Base-by-base conservation (phyloP, 2,329 filamentous ascomycete species). In the Alternaria sp. region DNA sequence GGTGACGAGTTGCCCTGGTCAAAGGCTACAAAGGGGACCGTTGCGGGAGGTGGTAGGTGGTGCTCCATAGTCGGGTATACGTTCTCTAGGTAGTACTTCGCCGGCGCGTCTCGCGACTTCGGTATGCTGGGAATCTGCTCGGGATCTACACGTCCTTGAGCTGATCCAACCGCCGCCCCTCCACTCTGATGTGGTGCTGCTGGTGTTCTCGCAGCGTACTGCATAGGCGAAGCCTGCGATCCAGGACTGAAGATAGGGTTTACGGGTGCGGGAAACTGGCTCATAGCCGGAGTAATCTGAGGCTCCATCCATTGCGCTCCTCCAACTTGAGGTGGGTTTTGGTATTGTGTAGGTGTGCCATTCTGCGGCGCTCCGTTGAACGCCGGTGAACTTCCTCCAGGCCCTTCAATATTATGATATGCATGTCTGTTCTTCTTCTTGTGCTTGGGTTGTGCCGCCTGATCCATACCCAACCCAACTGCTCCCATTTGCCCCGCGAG, bases 1-100 rank as follows among this genome's bases (percentile, higher is more conserved):
- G 96, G 96, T 14, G 96, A 97, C 6, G 96, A 91, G 79, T 97
- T 99, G 73, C 96, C 96, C 80, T 99, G 96, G 74, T 99, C 96
- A 73, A 90, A 92, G n/a, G 94, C 92, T 41, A 97, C 91, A 75
- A 96, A 98, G 3, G 96, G 94, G 21, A 96, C 87, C 6, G 92
- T 89, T 14, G 94, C 92, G 3, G 96, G 94, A 50, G 96, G 96
- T 11, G 96, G 94, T 3, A 97, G 86, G 77, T 97, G 94, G 63
- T 92, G 92, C 82, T 98, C 95, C 83, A 98, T 97, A 4, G 96
- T 99, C 18, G 95, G 94, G 79, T 97, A 98, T 55, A 97, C 86
- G 79, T 97, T 92, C 71, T 87, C 89, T 71, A 96, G 87, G 78
- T 95, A 99, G 82, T 94, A 91, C 68, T 91, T 90, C 69, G 96